Evolutionary conservation across 768 basidiomycete species (phyloP), one percentile per base, ranked within the genome.

Genomic region (Cantharellus anzutake): DNA sequence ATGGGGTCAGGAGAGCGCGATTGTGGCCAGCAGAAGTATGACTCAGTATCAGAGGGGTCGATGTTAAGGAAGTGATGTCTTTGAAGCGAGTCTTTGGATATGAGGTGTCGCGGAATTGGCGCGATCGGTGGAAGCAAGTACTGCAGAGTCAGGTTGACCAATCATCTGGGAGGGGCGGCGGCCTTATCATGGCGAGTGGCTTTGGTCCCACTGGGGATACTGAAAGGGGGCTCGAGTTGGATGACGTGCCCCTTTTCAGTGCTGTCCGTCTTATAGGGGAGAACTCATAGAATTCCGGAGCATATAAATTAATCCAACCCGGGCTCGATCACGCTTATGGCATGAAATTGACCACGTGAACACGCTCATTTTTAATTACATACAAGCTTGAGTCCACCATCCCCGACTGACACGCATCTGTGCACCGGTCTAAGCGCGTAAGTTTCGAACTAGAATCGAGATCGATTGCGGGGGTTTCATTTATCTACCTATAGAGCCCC

Each of bases 101-200:
- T 4, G 4, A 62, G 59, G 44, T 60, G 60, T n/a, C 37, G 35
- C 42, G 61, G 61, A 11, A 62, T 42, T 7, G 61, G 61, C 5
- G 51, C 59, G 5, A 55, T 42, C 35, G 61, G 61, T 20, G 61
- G 61, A 14, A 62, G 52, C 2, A 62, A 57, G 35, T 62, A 62
- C 56, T 62, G 61, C 3, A 62, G 52, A 20, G 51, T 57, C 5
- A 62, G 60, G 29, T 40, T 50, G 16, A 62, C 51, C 11, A 62
- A 34, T 62, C 59, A 34, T 42, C 29, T 2, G 61, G 61, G 29
- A 62, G 44, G 4, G 59, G 52, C 41, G 51, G 59, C 11, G 51
- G 58, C 48, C 37, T 50, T 39, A 51, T 29, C 5, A 58, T n/a
- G 20, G 41, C 11, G 34, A 29, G 56, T 7, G 11, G 35, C 29